Evolutionary conservation across 2,329 filamentous ascomycete species (phyloP).

Genomic region (Botrytis fragariae): DNA sequence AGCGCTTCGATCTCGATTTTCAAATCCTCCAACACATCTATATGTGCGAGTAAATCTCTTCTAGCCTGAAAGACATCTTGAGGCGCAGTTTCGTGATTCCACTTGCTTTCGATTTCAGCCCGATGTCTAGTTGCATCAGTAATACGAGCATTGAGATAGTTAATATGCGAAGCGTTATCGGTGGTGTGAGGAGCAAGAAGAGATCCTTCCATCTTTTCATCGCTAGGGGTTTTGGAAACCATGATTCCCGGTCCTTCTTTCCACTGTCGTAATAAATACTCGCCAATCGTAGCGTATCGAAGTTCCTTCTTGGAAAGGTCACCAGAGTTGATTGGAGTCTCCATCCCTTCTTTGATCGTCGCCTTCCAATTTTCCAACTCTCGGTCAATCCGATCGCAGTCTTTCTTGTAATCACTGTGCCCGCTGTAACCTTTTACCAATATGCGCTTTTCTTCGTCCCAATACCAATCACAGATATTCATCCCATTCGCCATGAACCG

Average conservation of each 20-base stretch:
- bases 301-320: neutral
- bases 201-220: neutral
- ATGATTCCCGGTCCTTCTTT: slow-evolving; percentile 14
- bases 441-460: slow-evolving; percentile 11
- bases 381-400: neutral
- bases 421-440: slow-evolving; percentile 1
- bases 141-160: slow-evolving; percentile 11
- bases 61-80: neutral
- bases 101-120: neutral
- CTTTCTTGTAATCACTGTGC: neutral
- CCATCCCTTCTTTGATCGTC: neutral
- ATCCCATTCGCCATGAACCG: neutral
- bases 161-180: slow-evolving; percentile 5
- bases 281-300: neutral
- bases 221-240: neutral
- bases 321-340: neutral
- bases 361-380: neutral
- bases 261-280: neutral
- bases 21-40: neutral
- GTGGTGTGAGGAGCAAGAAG: slow-evolving; percentile 5
- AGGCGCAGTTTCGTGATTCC: neutral
- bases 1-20: neutral
- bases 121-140: neutral
- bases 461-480: slow-evolving; percentile 1
- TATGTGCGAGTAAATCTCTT: neutral